A percentile compares a stretch with the other conserved stretches of the same genome.
Evolutionary conservation across 805 yeast genomes (phyloP).

Genomic region (Candida piceae): DNA sequence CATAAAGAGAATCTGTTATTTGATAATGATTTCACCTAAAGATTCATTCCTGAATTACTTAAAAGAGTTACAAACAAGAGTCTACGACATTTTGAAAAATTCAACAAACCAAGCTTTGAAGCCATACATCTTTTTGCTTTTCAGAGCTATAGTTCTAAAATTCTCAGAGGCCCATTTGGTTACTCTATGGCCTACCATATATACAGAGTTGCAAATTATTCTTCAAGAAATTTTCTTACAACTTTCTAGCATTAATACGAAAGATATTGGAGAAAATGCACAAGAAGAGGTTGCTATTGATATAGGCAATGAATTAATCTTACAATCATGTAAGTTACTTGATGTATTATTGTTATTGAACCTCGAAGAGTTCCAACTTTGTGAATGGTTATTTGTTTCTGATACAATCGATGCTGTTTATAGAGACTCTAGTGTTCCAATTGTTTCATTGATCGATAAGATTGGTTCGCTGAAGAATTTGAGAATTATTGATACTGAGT

Average conservation of each 20-base stretch:
- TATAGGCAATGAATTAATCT: conserved; percentile 37
- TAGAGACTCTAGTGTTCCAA: conserved; percentile 21
- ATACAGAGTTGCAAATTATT: conserved; percentile 52
- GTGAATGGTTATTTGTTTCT: conserved; percentile 83
- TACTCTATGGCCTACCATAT: conserved; percentile 65
- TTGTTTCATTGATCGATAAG: conserved; percentile 34
- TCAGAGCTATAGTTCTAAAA: conserved; percentile 61
- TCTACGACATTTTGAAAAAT: conserved; percentile 26
- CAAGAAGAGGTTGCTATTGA: conserved; percentile 21
- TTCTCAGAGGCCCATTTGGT: conserved; percentile 60
- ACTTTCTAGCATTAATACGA: conserved; percentile 10
- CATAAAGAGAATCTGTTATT: conserved; percentile 57
- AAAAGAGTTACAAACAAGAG: conserved; percentile 37
- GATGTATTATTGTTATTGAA: conserved; percentile 67
- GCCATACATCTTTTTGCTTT: conserved; percentile 46
- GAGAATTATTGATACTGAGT: conserved; percentile 7
- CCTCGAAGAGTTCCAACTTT: conserved; percentile 68
- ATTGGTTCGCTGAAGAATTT: conserved; percentile 26
- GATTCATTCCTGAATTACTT: conserved; percentile 51
- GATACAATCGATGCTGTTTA: conserved; percentile 40
- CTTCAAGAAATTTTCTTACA: conserved; percentile 35
- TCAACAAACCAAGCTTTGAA: conserved; percentile 30
- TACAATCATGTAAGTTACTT: conserved; percentile 69
- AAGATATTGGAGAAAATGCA: conserved; percentile 9
- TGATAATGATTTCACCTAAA: conserved; percentile 56